Evolutionary conservation across 768 basidiomycete species (phyloP).

Genomic region (Sistotremastrum suecicum): DNA sequence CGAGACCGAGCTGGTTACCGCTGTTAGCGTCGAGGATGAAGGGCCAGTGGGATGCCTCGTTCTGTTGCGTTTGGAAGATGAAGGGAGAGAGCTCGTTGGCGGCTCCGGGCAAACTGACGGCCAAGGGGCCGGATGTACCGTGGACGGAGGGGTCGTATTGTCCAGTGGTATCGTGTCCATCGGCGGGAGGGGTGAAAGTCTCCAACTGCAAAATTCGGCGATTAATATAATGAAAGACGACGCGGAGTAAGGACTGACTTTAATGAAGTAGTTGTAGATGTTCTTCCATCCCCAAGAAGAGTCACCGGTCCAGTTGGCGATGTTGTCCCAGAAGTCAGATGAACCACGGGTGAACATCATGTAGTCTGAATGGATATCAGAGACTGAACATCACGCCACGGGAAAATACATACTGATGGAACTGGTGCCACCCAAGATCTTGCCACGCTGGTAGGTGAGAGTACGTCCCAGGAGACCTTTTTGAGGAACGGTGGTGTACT

Average conservation of each 20-base stretch:
- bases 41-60: slow-evolving; percentile 10
- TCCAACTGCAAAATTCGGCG: slow-evolving; percentile 4
- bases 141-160: slow-evolving; percentile 12
- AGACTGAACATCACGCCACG: neutral
- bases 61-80: slow-evolving; percentile 7
- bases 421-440: slow-evolving; percentile 4
- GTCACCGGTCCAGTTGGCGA: slow-evolving; percentile 4
- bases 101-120: slow-evolving; percentile 10
- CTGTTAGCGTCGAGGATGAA: slow-evolving; percentile 13
- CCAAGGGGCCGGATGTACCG: slow-evolving; percentile 10
- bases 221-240: neutral
- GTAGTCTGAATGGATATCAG: neutral
- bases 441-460: neutral
- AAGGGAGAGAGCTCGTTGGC: neutral
- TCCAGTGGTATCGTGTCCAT: slow-evolving; percentile 12
- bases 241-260: neutral
- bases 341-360: slow-evolving; percentile 6
- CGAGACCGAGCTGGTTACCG: slow-evolving; percentile 12
- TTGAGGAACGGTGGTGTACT: slow-evolving; percentile 4
- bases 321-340: slow-evolving; percentile 4
- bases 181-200: slow-evolving; percentile 9
- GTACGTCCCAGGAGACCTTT: neutral
- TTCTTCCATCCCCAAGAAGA: slow-evolving; percentile 5
- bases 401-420: slow-evolving; percentile 5
- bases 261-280: slow-evolving; percentile 1